A percentile compares a stretch with the other conserved stretches of the same genome.
These are phyloP conservation scores for Mycena crocata DNA, from an alignment of 768 basidiomycete species.

Conservation along the genomic window DNA sequence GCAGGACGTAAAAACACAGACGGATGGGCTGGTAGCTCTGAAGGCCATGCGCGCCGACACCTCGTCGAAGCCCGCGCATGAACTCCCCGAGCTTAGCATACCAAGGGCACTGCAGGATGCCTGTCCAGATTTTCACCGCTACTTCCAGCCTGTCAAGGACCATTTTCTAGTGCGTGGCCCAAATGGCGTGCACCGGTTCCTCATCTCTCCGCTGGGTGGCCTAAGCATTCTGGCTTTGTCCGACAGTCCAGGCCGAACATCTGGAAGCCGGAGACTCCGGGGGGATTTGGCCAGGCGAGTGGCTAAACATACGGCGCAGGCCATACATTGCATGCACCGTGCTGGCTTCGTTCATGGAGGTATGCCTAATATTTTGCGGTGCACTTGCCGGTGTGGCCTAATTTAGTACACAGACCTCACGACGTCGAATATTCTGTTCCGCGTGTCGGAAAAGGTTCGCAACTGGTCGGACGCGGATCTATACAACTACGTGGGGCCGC, in stretches of 20 bases:
- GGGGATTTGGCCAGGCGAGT: conserved; percentile 49
- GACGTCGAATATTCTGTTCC: conserved; percentile 52
- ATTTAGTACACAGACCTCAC: conserved; percentile 46
- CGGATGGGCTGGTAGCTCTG: conserved; percentile 44
- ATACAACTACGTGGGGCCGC: conserved; percentile 45
- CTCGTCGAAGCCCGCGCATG: conserved; percentile 38
- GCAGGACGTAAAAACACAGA: conserved; percentile 37
- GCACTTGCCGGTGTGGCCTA: conserved; percentile 5
- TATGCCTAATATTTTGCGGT: conserved; percentile 28
- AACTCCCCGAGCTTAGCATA: conserved; percentile 45
- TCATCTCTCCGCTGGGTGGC: conserved; percentile 60
- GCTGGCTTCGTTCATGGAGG: conserved; percentile 52
- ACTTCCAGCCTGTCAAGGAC: conserved; percentile 49
- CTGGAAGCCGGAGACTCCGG: conserved; percentile 46
- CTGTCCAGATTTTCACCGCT: conserved; percentile 42
- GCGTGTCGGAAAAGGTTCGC: conserved; percentile 36
- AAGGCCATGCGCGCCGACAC: conserved; percentile 50
- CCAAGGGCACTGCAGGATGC: conserved; percentile 47
- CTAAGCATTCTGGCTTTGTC: conserved; percentile 48
- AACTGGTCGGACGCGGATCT: conserved; percentile 50
- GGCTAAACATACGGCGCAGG: conserved; percentile 42
- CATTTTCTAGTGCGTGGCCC: conserved; percentile 60
- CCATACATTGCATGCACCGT: conserved; percentile 46
- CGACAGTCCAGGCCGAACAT: conserved; percentile 44
- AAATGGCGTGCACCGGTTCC: conserved; percentile 63